Evolutionary conservation across 441 rosid genomes (phyloP).

Genomic region (Theobroma grandiflorum): DNA sequence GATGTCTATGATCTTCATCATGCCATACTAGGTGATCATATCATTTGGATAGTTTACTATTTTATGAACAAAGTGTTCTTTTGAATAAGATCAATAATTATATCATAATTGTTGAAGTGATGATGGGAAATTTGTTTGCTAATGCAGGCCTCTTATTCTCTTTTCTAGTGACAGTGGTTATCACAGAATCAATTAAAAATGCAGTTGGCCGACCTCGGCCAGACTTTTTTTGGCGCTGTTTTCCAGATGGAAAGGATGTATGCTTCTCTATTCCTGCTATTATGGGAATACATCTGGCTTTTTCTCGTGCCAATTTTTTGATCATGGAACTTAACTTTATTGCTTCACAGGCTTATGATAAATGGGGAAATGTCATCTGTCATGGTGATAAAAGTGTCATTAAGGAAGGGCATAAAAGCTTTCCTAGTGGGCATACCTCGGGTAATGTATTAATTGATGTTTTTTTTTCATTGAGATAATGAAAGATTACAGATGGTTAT

Average conservation of each 20-base stretch:
- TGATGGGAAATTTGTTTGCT: slow-evolving; percentile 17
- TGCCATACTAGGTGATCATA: slow-evolving; percentile 65
- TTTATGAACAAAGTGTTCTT: slow-evolving; percentile 14
- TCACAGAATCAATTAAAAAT: slow-evolving; percentile 80
- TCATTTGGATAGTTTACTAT: slow-evolving; percentile 7
- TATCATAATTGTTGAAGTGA: slow-evolving; percentile 20
- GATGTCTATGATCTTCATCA: slow-evolving; percentile 94
- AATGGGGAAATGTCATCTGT: slow-evolving; percentile 72
- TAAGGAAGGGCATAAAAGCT: slow-evolving; percentile 92
- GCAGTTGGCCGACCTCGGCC: slow-evolving; percentile 96
- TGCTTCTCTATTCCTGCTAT: slow-evolving; percentile 31
- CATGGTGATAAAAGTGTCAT: slow-evolving; percentile 65
- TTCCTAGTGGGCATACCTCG: slow-evolving; percentile 95
- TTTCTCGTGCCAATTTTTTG: slow-evolving; percentile 25
- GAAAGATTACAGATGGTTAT: not conserved
- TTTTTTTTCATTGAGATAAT: slow-evolving; percentile 11
- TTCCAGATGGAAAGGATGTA: slow-evolving; percentile 93
- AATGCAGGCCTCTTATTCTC: slow-evolving; percentile 79
- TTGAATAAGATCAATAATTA: not conserved
- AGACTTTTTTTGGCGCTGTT: slow-evolving; percentile 96
- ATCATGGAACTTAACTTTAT: slow-evolving; percentile 17
- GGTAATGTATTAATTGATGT: slow-evolving; percentile 43
- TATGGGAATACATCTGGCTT: not conserved
- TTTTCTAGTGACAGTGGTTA: slow-evolving; percentile 68
- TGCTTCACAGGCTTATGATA: slow-evolving; percentile 62